Evolutionary conservation across 345 rosid species (phyloP), one percentile per base, ranked within the genome.

Genomic region (Ceriops zippeliana): DNA sequence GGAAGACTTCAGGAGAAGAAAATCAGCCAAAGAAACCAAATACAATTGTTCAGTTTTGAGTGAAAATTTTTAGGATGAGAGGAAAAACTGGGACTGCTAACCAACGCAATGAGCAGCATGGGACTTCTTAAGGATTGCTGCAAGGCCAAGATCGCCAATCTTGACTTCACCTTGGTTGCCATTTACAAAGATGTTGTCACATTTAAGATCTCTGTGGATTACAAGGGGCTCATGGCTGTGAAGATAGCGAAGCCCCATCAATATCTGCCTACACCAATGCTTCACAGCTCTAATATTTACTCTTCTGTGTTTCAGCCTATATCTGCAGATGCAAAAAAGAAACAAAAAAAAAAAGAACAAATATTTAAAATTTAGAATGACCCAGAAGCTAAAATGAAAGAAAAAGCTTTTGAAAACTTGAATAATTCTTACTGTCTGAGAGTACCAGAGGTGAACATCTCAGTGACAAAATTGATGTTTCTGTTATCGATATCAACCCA

Each of bases 401-500:
- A 16, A 1, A 15, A 26, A 35, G 26, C 61, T 46, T 68, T 64
- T 52, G 13, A 34, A 49, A 65, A 53, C 11, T 32, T 38, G 38
- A 52, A 26, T 47, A 67, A 68, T 75, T 74, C 92, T 88, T 76
- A 93, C 98, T 91, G 97, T 83, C 90, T 91, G 28, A 93, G 69
- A 60, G 96, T 89, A 70, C 98, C 98, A 59, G 98, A 93, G 73
- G 98, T 88, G 86, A 93, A 93, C 97, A 93, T 78, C 78, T 93
- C 98, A 31, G 98, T 93, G 35, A 93, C 89, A 70, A 95, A 95
- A 70, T 89, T 95, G 66, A 95, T 91, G 84, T 95, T 88, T 72
- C 93, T 74, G 67, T 89, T 90, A 60, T 86, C 78, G 30, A 78
- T 75, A 72, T 95, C 99, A 46, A 95, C 96, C 99, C 99, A 95